Conservation (phyloP, 768 basidiomycete genomes). For the Rhodotorula paludigena region DNA sequence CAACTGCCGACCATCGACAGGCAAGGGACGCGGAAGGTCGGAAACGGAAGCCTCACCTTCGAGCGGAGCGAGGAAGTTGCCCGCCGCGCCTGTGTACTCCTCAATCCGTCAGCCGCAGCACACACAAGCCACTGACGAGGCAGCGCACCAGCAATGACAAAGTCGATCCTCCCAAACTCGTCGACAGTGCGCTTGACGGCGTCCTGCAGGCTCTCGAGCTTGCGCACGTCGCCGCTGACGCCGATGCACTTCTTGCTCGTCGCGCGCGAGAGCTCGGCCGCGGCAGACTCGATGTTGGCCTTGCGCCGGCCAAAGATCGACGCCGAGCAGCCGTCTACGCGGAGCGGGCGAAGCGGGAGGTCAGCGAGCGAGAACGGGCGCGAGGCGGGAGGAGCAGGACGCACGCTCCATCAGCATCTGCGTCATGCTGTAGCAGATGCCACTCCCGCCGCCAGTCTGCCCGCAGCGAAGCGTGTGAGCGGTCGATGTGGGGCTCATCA, state of each 20-base stretch:
- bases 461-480: neutral
- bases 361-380: neutral
- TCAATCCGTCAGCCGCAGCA: no score
- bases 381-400: neutral
- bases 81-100: slow-evolving; percentile 64
- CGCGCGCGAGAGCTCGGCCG: slow-evolving; percentile 62
- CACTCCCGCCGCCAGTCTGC: slow-evolving; percentile 77
- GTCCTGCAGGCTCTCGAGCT: slow-evolving; percentile 62
- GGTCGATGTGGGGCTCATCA: neutral
- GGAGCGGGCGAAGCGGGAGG: slow-evolving; percentile 1
- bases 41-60: slow-evolving; percentile 44
- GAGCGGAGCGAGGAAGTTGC: slow-evolving; percentile 89
- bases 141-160: slow-evolving; percentile 80
- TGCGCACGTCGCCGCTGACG: slow-evolving; percentile 73
- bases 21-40: neutral
- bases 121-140: no score
- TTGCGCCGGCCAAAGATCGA: slow-evolving; percentile 78
- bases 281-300: slow-evolving; percentile 64
- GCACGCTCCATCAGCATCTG: slow-evolving; percentile 63
- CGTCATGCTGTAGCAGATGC: slow-evolving; percentile 86
- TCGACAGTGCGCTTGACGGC: slow-evolving; percentile 72
- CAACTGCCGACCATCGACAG: no score
- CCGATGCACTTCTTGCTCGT: slow-evolving; percentile 71
- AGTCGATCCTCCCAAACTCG: slow-evolving; percentile 81
- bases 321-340: slow-evolving; percentile 72